phyloP scores from a whole-genome alignment of 2,329 filamentous ascomycete species.

The Canariomyces notabilis region DNA sequence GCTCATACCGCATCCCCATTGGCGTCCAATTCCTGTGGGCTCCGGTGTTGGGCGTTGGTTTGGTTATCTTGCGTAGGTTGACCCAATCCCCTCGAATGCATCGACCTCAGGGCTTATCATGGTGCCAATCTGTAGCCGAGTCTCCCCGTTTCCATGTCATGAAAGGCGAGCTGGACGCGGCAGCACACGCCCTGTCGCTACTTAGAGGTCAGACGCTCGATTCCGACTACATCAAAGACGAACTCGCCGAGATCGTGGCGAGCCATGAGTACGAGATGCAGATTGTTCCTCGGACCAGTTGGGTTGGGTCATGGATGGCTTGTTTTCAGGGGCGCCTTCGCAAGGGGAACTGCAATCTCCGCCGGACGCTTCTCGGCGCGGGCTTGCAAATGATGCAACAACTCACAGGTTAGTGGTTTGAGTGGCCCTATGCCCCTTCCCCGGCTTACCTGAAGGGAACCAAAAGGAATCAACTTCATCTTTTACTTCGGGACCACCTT shows the following conservation, averaged over 20 bases:
- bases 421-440: no score
- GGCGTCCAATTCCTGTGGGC: slow-evolving; percentile 58
- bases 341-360: slow-evolving; percentile 52
- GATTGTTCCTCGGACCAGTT: slow-evolving; percentile 52
- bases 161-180: slow-evolving; percentile 57
- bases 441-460: no score
- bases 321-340: slow-evolving; percentile 52
- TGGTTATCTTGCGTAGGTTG: slow-evolving; percentile 34
- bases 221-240: slow-evolving; percentile 61
- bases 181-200: slow-evolving; percentile 50
- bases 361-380: slow-evolving; percentile 53
- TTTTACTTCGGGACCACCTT: slow-evolving; percentile 68
- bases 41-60: slow-evolving; percentile 33
- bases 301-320: slow-evolving; percentile 55
- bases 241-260: slow-evolving; percentile 69
- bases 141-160: slow-evolving; percentile 70
- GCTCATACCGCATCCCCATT: slow-evolving; percentile 68
- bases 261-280: slow-evolving; percentile 66
- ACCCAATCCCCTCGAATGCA: no score
- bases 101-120: not conserved
- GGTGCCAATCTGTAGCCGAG: slow-evolving; percentile 47
- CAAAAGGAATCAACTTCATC: slow-evolving; percentile 67
- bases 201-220: slow-evolving; percentile 62
- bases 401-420: slow-evolving; percentile 43
- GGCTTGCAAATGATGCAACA: slow-evolving; percentile 58